Evolutionary conservation across 2,329 filamentous ascomycete genomes (phyloP), one percentile per base, ranked within the genome.

Genomic region (Diaporthe helianthi): DNA sequence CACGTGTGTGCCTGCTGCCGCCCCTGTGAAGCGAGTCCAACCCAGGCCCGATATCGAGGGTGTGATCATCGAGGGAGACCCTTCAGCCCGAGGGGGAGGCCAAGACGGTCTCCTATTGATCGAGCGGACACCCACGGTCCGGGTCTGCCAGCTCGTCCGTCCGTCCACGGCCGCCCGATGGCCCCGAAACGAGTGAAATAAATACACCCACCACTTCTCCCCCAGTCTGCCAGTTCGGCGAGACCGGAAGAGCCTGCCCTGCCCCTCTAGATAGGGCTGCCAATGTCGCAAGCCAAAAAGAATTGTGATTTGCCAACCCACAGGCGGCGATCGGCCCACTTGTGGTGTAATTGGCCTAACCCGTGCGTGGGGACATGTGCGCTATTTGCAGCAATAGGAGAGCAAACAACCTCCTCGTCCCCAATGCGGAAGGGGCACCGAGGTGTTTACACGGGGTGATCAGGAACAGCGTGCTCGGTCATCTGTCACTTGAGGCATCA

Each of bases 241-340:
- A 52, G 54, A 60, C 55, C 41, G 53, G 41, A 60, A 47, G 24
- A 17, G 9, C 7, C 2, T 12, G 44, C 29, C 7, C 4, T 10
- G 44, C 26, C 29, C 33, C 17, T 67, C n/a, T 9, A 22, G 44
- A 49, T 46, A 46, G 31, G 64, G 44, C 58, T 65, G 41, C 31
- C 24, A 26, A 4, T 22, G 5, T 54, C 10, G 19, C 58, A 80
- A 76, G 73, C 74, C n/a, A n/a, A n/a, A n/a, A 75, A 52, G 81
- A 52, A 81, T 80, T 80, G 80, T 81, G 79, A 79, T 78, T 81
- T 67, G 80, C 79, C 29, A 49, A 38, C 44, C 79, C 78, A 1
- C 81, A 78, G 78, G 90, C 90, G 17, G 89, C 90, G 1, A 84
- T 90, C n/a, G 90, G 89, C 0, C 90, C 90, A 1, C 79, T 92